phyloP scores from a whole-genome alignment of 441 rosid genomes.

The Erodium moschatum region DNA sequence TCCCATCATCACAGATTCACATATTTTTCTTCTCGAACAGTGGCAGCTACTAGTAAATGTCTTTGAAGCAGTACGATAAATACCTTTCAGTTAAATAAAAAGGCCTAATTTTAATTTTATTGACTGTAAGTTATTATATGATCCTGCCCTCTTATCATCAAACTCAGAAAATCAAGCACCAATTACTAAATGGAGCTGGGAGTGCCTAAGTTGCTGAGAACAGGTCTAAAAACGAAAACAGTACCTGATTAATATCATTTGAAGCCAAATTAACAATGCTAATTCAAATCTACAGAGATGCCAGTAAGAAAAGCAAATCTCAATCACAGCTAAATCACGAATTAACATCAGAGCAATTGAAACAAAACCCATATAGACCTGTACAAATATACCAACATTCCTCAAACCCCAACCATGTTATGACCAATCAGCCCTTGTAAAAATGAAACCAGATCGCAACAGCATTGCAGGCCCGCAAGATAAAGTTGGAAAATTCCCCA shows the following conservation, averaged over 20 bases:
- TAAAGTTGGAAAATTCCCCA: conserved; percentile 4
- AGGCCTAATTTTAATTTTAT: not conserved
- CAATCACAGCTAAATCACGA: not conserved
- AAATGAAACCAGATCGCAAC: not conserved
- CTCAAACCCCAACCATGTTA: not conserved
- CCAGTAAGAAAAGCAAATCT: too few species aligned
- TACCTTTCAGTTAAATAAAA: not conserved
- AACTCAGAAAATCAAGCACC: not conserved
- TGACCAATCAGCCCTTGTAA: not conserved
- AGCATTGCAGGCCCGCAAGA: not conserved
- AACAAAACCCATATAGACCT: not conserved
- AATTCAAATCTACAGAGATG: not conserved
- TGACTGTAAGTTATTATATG: not conserved
- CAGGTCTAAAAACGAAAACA: not conserved
- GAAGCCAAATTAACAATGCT: not conserved
- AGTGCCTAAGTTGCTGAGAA: not conserved
- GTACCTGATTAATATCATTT: not conserved
- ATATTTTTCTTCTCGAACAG: too few species aligned
- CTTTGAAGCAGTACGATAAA: not conserved
- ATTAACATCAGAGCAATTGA: not conserved
- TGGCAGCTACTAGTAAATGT: not conserved
- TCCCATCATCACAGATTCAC: not conserved
- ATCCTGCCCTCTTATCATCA: not conserved
- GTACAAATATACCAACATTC: not conserved
- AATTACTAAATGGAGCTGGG: not conserved